These are phyloP conservation scores for Vishniacozyma victoriae DNA, from an alignment of 768 basidiomycete genomes.

Conservation along the genomic window DNA sequence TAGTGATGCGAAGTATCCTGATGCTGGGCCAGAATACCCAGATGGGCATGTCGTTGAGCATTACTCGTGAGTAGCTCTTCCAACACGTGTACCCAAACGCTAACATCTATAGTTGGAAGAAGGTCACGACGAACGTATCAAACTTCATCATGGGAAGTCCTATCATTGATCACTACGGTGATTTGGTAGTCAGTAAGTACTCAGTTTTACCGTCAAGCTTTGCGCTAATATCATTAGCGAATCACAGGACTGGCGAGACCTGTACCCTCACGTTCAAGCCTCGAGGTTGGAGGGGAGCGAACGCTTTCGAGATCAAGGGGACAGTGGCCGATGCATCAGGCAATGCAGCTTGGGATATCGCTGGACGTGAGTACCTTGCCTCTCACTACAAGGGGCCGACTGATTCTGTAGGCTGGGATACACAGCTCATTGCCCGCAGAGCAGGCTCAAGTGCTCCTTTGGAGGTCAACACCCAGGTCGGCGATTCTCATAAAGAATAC, in stretches of 20 bases:
- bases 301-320: conserved; percentile 88
- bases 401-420: conserved; percentile 61
- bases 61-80: conserved; percentile 52
- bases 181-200: conserved; percentile 69
- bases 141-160: conserved; percentile 88
- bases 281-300: conserved; percentile 84
- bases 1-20: conserved; percentile 45
- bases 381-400: background rate
- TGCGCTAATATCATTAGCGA: conserved; percentile 50
- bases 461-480: conserved; percentile 26
- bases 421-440: conserved; percentile 79
- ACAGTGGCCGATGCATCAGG: conserved; percentile 65
- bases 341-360: conserved; percentile 73
- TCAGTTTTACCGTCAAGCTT: background rate
- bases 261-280: conserved; percentile 93
- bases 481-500: conserved; percentile 56
- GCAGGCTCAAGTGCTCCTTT: conserved; percentile 52
- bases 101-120: conserved; percentile 30
- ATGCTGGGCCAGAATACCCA: conserved; percentile 29
- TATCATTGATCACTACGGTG: conserved; percentile 87
- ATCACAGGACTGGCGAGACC: conserved; percentile 81
- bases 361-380: conserved; percentile 56
- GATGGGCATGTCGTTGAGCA: conserved; percentile 67
- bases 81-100: background rate
- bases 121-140: conserved; percentile 54